Evolutionary conservation across 345 rosid genomes (phyloP).

Genomic region (Populus simonii): DNA sequence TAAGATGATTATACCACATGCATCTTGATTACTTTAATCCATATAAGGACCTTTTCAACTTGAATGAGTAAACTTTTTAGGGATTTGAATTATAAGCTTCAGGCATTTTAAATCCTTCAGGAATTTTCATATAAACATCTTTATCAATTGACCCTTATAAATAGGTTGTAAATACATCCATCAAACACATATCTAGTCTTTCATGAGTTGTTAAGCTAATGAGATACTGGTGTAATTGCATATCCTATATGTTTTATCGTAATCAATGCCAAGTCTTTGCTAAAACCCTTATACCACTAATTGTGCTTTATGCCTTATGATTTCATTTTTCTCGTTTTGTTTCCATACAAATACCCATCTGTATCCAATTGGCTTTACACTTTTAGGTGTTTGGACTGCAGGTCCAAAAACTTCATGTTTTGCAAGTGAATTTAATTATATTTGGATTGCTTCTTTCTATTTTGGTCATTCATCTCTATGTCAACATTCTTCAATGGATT

Average conservation of each 20-base stretch:
- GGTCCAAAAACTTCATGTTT: neutral
- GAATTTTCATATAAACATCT: neutral
- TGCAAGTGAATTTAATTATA: neutral
- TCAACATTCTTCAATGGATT: neutral
- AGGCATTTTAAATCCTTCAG: neutral
- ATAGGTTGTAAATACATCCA: neutral
- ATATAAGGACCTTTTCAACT: neutral
- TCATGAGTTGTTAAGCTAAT: neutral
- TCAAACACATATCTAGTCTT: neutral
- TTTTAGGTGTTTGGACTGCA: neutral
- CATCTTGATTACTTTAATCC: no score
- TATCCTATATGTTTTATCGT: neutral
- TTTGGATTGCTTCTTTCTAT: neutral
- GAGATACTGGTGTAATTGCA: neutral
- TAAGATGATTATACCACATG: neutral
- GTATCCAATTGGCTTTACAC: neutral
- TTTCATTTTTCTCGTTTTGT: neutral
- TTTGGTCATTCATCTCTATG: neutral
- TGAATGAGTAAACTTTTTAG: neutral
- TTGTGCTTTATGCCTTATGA: neutral
- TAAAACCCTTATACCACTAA: neutral
- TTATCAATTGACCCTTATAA: no score
- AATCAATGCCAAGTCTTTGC: neutral
- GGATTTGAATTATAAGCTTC: neutral
- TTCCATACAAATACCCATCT: neutral